phyloP scores from a whole-genome alignment of 495 filamentous ascomycete species.

The Daldinia decipiens region DNA sequence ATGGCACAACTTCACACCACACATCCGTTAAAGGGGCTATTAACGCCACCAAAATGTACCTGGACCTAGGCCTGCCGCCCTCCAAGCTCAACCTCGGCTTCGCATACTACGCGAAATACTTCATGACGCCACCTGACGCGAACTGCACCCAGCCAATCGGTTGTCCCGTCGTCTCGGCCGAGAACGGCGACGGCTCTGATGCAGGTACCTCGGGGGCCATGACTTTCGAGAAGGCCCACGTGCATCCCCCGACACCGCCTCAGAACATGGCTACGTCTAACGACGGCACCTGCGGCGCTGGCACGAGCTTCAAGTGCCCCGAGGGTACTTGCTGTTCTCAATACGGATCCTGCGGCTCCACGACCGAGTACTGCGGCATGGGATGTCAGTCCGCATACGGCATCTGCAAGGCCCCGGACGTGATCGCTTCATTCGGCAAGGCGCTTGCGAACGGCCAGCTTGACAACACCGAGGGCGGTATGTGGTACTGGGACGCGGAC shows the following conservation, averaged over 20 bases:
- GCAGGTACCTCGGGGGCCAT: conserved; percentile 64
- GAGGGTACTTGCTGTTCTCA: conserved; percentile 37
- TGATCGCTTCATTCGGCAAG: conserved; percentile 44
- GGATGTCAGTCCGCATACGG: conserved; percentile 44
- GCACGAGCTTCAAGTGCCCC: conserved; percentile 9
- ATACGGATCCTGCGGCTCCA: conserved; percentile 42
- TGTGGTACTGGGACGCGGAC: conserved; percentile 68
- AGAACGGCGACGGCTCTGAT: conserved; percentile 67
- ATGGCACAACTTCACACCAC: conserved; percentile 67
- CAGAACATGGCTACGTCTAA: conserved; percentile 6
- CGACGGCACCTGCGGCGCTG: conserved; percentile 34
- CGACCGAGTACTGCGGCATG: conserved; percentile 31
- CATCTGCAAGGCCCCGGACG: conserved; percentile 43
- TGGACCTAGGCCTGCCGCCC: conserved; percentile 60
- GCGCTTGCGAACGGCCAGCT: conserved; percentile 60
- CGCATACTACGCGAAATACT: conserved; percentile 74
- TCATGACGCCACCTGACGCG: conserved; percentile 57
- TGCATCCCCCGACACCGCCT: conserved; percentile 42
- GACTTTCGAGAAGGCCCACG: conserved; percentile 55
- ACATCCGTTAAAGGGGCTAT: conserved; percentile 60
- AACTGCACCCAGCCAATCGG: conserved; percentile 58
- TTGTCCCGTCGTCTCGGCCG: conserved; percentile 64
- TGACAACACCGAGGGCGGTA: conserved; percentile 62
- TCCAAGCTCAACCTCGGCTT: conserved; percentile 72
- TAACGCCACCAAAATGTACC: conserved; percentile 61